phyloP scores from a whole-genome alignment of 257 asterid species.

The Leonotis leonurus region DNA sequence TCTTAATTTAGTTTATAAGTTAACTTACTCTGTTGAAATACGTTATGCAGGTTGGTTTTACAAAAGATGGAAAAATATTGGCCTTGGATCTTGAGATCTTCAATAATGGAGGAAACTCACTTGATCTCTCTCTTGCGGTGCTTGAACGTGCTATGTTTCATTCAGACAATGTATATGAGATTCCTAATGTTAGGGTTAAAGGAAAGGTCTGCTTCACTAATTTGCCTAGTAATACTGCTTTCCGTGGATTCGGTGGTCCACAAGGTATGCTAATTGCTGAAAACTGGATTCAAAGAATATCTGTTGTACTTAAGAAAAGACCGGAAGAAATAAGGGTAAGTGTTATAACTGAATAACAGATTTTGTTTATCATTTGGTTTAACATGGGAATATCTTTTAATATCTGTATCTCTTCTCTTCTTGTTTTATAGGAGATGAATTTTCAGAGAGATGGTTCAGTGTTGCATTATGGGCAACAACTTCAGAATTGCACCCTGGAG shows the following conservation, averaged over 20 bases:
- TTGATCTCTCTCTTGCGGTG: slow-evolving; percentile 82
- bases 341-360: not conserved
- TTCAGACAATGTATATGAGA: slow-evolving; percentile 85
- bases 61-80: slow-evolving; percentile 71
- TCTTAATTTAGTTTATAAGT: not conserved
- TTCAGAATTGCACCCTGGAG: slow-evolving; percentile 58
- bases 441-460: slow-evolving; percentile 82
- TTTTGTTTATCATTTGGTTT: too few relatives aligned
- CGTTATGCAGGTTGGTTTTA: slow-evolving; percentile 71
- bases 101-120: slow-evolving; percentile 88
- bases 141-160: slow-evolving; percentile 97
- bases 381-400: too few relatives aligned
- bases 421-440: slow-evolving; percentile 65
- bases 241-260: slow-evolving; percentile 98
- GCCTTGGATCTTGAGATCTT: slow-evolving; percentile 84
- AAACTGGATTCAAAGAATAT: slow-evolving; percentile 89
- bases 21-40: slow-evolving; percentile 1
- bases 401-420: too few relatives aligned
- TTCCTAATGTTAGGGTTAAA: slow-evolving; percentile 66
- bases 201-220: slow-evolving; percentile 93
- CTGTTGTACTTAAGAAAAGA: slow-evolving; percentile 70
- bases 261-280: slow-evolving; percentile 96
- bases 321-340: slow-evolving; percentile 89
- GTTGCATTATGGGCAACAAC: slow-evolving; percentile 70
- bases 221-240: slow-evolving; percentile 94